Base-by-base conservation (phyloP, 768 basidiomycete genomes). In the Boletus insuetus region DNA sequence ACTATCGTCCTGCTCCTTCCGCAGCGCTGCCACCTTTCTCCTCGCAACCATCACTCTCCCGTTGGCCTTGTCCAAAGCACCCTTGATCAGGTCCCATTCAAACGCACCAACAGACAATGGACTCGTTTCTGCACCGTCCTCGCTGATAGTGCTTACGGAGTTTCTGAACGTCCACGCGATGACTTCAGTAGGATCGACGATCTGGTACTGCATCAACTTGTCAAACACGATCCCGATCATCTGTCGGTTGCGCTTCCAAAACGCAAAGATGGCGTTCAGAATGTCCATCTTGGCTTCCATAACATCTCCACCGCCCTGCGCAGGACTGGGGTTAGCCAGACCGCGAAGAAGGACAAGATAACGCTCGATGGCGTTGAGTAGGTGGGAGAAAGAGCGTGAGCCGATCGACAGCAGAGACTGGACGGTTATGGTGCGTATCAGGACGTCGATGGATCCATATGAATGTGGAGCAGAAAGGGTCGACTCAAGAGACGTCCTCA, bases 201-300 rank as follows among this genome's bases (percentile, higher is more conserved):
- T 91, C 68, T 97, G 94, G 73, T 99, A 99, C 68, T 98, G 96
- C 85, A 98, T 90, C 51, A 98, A 76, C 74, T 99, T 99, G 78
- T 98, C 97, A 58, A 96, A 87, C 9, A 98, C 94, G 66, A 99
- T 94, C 16, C 81, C 79, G 45, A 94, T 78, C 85, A 94, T 92
- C 63, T 98, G 94, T 31, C 82, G 77, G 65, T 89, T 93, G 62
- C 84, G 72, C 59, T 79, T 80, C 95, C 95, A 99, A 74, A 95
- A 98, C 5, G 77, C 70, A 0, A 84, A 82, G 0, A 87, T 83
- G 3, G 86, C 81, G 14, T 77, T 77, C 14, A 98, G 79, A 57
- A 98, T 82, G 60, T 91, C 82, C 38, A 75, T 77, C 67, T 88
- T 83, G 58, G 86, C 82, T 62, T 87, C 82, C 40, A 73, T 60